phyloP scores from a whole-genome alignment of 2,329 filamentous ascomycete species.

The Esteya vermicola region DNA sequence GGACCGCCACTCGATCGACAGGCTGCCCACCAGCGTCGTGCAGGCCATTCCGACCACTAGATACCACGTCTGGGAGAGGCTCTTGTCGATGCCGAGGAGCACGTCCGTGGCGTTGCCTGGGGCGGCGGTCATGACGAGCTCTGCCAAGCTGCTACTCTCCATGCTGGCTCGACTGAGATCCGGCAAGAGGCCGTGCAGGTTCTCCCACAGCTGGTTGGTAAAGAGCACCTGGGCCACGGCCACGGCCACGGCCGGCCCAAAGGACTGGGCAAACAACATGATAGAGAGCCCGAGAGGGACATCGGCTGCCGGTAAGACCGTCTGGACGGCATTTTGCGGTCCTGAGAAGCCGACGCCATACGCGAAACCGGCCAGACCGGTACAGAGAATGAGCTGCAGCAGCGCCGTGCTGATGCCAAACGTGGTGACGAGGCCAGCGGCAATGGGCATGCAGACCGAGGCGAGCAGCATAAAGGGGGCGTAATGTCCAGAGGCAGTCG shows the following conservation, averaged over 20 bases:
- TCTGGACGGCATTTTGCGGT: too few species aligned
- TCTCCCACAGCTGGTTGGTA: too few species aligned
- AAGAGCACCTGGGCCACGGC: too few species aligned
- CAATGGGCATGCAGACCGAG: constrained; percentile 17
- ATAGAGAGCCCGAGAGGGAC: too few species aligned
- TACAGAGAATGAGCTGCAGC: constrained; percentile 19
- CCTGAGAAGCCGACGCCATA: constrained; percentile 14
- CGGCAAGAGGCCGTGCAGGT: too few species aligned
- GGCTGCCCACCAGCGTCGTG: not conserved
- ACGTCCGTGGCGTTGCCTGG: constrained; percentile 17
- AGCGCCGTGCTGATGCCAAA: constrained; percentile 14
- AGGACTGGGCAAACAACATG: too few species aligned
- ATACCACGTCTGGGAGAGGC: not conserved
- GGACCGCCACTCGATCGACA: not conserved
- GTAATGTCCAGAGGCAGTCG: constrained; percentile 18
- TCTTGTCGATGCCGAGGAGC: constrained; percentile 18
- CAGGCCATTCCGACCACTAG: not conserved
- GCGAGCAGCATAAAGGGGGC: constrained; percentile 18
- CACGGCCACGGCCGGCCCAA: too few species aligned
- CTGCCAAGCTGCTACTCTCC: too few species aligned
- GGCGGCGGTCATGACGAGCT: constrained; percentile 19
- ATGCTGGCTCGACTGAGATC: too few species aligned
- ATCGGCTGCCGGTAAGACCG: too few species aligned
- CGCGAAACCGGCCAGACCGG: constrained; percentile 15
- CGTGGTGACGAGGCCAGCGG: constrained; percentile 19